Conservation (phyloP, 257 asterid species). For the Asclepias syriaca region DNA sequence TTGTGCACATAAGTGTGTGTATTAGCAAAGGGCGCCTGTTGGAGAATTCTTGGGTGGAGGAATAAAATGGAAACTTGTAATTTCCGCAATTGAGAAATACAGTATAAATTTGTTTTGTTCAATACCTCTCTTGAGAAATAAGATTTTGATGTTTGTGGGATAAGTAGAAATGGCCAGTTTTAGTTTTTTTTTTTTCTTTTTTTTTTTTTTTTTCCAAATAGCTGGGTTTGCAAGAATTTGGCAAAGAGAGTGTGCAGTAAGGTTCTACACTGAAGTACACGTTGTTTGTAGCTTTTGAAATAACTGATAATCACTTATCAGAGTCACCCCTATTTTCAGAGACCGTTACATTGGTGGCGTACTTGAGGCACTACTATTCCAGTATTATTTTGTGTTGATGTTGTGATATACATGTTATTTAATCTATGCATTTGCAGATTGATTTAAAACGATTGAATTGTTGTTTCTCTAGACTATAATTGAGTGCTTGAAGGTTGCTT, state of each 20-base stretch:
- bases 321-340: neutral
- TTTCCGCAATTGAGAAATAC: neutral
- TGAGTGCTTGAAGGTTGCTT: conserved; percentile 97
- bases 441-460: neutral
- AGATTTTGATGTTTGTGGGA: neutral
- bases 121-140: neutral
- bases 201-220: neutral
- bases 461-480: conserved; percentile 62
- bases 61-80: neutral
- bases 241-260: neutral
- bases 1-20: neutral
- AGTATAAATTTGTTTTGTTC: neutral
- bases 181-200: neutral
- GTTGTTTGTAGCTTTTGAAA: neutral
- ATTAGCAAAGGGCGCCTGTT: neutral
- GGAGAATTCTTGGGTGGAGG: neutral
- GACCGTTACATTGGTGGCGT: neutral
- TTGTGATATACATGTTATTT: neutral
- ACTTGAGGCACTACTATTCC: neutral
- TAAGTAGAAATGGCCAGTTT: neutral
- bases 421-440: neutral
- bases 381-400: neutral
- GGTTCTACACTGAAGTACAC: neutral
- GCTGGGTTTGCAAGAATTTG: neutral
- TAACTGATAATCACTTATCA: neutral